phyloP scores from a whole-genome alignment of 192 early-diverging fungal species.

The Spinellus fusiger region DNA sequence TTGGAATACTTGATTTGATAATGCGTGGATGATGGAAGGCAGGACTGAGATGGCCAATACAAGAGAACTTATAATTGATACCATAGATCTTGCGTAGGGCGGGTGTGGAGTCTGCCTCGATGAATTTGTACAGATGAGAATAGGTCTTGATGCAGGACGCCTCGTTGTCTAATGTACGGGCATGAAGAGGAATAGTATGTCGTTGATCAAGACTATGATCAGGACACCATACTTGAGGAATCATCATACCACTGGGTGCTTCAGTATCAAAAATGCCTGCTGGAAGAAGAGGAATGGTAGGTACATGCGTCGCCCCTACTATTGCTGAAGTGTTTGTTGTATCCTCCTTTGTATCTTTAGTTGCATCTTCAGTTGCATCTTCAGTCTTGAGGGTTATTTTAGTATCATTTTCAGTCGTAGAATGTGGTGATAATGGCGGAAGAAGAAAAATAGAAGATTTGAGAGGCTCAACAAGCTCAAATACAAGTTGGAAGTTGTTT shows the following conservation, averaged over 20 bases:
- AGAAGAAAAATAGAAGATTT: not conserved
- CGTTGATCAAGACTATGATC: constrained; percentile 33
- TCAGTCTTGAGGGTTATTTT: too few species aligned
- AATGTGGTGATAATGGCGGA: too few species aligned
- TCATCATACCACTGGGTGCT: constrained; percentile 31
- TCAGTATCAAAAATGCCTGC: constrained; percentile 16
- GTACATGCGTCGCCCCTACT: too few species aligned
- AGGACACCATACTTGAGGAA: constrained; percentile 41
- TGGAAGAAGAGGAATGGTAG: constrained; percentile 1
- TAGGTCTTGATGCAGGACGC: not conserved
- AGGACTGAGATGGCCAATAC: not conserved
- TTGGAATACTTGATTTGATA: not conserved
- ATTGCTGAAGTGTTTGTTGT: too few species aligned
- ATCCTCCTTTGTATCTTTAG: too few species aligned
- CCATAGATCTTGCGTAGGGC: constrained; percentile 19
- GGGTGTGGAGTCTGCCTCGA: constrained; percentile 22
- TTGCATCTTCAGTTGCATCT: too few species aligned
- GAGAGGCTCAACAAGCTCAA: constrained; percentile 27
- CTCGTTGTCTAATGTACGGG: not conserved
- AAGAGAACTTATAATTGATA: not conserved
- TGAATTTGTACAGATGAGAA: constrained; percentile 14
- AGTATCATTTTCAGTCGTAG: too few species aligned
- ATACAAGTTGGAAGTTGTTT: constrained; percentile 33
- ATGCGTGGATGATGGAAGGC: not conserved
- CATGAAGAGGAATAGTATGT: constrained; percentile 23